Conservation (phyloP, 169 alveolate species). For the Plasmodium relictum region DNA sequence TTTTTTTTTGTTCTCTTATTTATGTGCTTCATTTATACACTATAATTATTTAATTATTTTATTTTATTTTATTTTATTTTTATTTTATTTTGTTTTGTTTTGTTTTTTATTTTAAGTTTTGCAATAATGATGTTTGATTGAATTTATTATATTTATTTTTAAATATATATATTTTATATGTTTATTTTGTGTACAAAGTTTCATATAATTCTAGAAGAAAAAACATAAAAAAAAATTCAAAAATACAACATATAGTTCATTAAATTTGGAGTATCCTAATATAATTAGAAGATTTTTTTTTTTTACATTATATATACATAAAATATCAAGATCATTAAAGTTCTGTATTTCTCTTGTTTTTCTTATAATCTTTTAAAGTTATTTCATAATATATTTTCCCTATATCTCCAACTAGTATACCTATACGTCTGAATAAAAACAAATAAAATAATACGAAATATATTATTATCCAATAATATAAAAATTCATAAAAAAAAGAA, state of each 20-base stretch:
- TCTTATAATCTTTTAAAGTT: conserved; percentile 68
- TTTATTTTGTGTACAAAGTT: too few relatives aligned
- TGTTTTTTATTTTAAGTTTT: too few relatives aligned
- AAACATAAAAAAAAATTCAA: not conserved
- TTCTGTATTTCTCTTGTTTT: conserved; percentile 23
- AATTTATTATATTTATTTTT: too few relatives aligned
- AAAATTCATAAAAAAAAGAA: not conserved
- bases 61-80: too few relatives aligned
- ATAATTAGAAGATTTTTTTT: not conserved
- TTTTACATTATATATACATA: too few relatives aligned
- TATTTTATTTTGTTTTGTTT: too few relatives aligned
- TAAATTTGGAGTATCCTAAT: not conserved
- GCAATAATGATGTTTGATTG: too few relatives aligned
- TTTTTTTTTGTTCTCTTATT: too few relatives aligned
- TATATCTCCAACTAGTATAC: conserved; percentile 80
- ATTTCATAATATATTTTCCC: conserved; percentile 85
- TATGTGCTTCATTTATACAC: too few relatives aligned
- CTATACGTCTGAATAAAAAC: conserved; percentile 80
- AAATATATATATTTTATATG: too few relatives aligned
- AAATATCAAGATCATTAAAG: not conserved
- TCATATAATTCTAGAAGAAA: too few relatives aligned
- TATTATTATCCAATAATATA: not conserved
- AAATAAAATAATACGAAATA: not conserved
- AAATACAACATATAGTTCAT: not conserved
- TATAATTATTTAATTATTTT: too few relatives aligned